Evolutionary conservation across 495 filamentous ascomycete genomes (phyloP), one percentile per base, ranked within the genome.

Genomic region (Haplographium delicatum): DNA sequence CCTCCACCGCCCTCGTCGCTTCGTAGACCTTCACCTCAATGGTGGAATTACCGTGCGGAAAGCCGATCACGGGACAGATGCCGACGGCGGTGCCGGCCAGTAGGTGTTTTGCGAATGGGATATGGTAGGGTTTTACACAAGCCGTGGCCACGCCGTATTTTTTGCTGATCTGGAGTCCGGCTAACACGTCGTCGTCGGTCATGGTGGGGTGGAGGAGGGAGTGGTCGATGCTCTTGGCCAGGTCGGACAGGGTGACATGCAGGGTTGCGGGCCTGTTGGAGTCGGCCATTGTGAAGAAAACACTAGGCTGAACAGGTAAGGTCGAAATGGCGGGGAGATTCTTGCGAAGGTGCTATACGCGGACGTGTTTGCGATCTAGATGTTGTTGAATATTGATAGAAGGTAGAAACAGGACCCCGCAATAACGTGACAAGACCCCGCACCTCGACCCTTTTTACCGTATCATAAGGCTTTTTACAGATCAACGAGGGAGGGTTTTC

Each of bases 201-300:
- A 79, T 72, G 24, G 72, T 76, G n/a, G 77, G 80, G 54, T 81
- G 75, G 2, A 82, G 68, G 25, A 83, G 68, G 38, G 75, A 81
- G 60, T 82, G 78, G 60, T 82, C 79, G 58, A 82, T 81, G 59
- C 69, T 67, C 51, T 79, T 78, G 51, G 79, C 75, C 18, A 81
- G 60, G 45, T 77, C 70, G 22, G 65, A 40, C 2, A 80, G 68
- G n/a, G 72, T 72, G 24, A 77, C 68, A n/a, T 65, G 65, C 50
- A 76, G 66, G n/a, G 65, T 69, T 52, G 43, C 52, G 15, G 54
- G 43, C 11, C 47, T 44, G 22, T 54, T 19, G 7, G n/a, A 19
- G n/a, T n/a, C n/a, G 4, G 3, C 7, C 35, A 39, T 39, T 15
- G 9, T 39, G 9, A 20, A 19, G 13, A 4, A 11, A 31, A 13